Conservation (phyloP, 257 asterid species). For the Prunella vulgaris region DNA sequence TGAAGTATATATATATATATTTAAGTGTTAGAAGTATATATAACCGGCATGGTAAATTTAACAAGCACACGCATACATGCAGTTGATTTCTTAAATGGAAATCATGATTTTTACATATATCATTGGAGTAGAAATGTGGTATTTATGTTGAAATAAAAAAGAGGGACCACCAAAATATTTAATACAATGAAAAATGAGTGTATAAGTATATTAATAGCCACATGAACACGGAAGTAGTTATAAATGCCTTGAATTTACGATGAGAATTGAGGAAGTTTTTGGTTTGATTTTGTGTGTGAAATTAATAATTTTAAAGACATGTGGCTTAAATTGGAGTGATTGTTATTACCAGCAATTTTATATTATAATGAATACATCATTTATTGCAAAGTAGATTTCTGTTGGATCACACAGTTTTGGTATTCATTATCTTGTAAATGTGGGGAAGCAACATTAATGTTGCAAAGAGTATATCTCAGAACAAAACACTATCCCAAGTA, state of each 20-base stretch:
- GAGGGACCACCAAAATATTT: slow-evolving; percentile 20
- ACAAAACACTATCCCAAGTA: background rate
- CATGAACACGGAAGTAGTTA: slow-evolving; percentile 9
- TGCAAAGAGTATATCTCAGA: background rate
- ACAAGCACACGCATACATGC: background rate
- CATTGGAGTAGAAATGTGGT: background rate
- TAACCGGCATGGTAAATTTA: background rate
- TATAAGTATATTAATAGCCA: slow-evolving; percentile 4
- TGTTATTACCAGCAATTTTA: slow-evolving; percentile 23
- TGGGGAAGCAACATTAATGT: slow-evolving; percentile 20
- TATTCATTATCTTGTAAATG: slow-evolving; percentile 24
- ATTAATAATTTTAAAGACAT: slow-evolving; percentile 24
- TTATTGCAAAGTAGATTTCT: slow-evolving; percentile 27
- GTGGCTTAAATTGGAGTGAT: slow-evolving; percentile 28
- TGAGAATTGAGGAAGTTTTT: slow-evolving; percentile 15
- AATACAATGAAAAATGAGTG: background rate
- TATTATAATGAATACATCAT: slow-evolving; percentile 28
- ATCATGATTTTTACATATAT: background rate
- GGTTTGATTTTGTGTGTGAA: slow-evolving; percentile 16
- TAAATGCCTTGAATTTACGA: slow-evolving; percentile 15
- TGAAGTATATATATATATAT: too few relatives aligned
- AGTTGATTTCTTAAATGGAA: background rate
- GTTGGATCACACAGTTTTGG: slow-evolving; percentile 23
- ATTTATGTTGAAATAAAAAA: background rate
- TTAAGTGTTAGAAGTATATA: too few relatives aligned